phyloP scores from a whole-genome alignment of 805 yeast species.

The Kazachstania taianensis region DNA sequence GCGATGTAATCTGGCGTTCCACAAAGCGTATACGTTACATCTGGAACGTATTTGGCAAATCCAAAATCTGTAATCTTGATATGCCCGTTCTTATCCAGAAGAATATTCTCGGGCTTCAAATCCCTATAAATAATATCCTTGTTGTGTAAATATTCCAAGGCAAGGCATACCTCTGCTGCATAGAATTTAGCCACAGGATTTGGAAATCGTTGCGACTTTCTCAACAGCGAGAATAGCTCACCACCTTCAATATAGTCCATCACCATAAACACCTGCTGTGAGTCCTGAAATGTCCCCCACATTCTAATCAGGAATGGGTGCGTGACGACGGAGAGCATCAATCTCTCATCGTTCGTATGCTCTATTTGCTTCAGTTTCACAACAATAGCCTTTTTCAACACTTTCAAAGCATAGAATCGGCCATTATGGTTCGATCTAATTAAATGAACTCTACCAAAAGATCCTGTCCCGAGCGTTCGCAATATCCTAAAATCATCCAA shows the following conservation, averaged over 20 bases:
- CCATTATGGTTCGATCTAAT: slow-evolving; percentile 85
- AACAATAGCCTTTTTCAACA: slow-evolving; percentile 75
- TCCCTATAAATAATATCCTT: slow-evolving; percentile 85
- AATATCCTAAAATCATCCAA: slow-evolving; percentile 71
- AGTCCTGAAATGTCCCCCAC: slow-evolving; percentile 97
- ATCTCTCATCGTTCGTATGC: slow-evolving; percentile 89
- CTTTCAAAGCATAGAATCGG: slow-evolving; percentile 85
- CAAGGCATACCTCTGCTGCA: slow-evolving; percentile 82
- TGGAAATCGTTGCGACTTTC: slow-evolving; percentile 87
- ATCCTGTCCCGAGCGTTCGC: slow-evolving; percentile 89
- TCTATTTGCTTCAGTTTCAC: slow-evolving; percentile 91
- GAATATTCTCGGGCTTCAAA: slow-evolving; percentile 84
- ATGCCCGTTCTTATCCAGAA: slow-evolving; percentile 83
- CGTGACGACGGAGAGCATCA: slow-evolving; percentile 75
- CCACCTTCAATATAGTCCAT: slow-evolving; percentile 98
- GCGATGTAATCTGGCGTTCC: slow-evolving; percentile 97
- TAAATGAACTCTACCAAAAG: slow-evolving; percentile 89
- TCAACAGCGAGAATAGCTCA: slow-evolving; percentile 72
- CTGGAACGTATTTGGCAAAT: slow-evolving; percentile 85
- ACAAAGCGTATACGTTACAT: slow-evolving; percentile 88
- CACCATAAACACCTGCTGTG: slow-evolving; percentile 76
- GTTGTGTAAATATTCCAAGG: slow-evolving; percentile 78
- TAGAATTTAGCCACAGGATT: slow-evolving; percentile 94
- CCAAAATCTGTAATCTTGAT: slow-evolving; percentile 91
- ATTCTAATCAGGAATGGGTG: slow-evolving; percentile 87